Evolutionary conservation across 176 grass and related monocot genomes (phyloP).

Genomic region (bread wheat (Triticum aestivum)): IWGSC_CS_RefSeq_v2.1 NC_057807.1:712808820-712809319

Average conservation of each 20-base stretch:
- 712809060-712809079: constrained; percentile 28
- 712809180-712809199: constrained; percentile 9
- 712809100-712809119: constrained; percentile 27
- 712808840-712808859: neutral
- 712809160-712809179: constrained; percentile 26
- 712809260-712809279: neutral
- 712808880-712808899: too few species aligned
- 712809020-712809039: constrained; percentile 17
- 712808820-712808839: neutral
- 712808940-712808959: neutral
- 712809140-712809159: constrained; percentile 33
- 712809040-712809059: constrained; percentile 30
- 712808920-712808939: neutral
- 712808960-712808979: neutral
- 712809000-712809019: constrained; percentile 27
- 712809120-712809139: constrained; percentile 1
- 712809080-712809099: constrained; percentile 50
- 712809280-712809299: neutral
- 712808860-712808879: too few species aligned
- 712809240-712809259: neutral
- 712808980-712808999: neutral
- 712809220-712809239: neutral
- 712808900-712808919: too few species aligned
- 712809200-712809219: constrained; percentile 12
- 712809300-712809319: neutral